Percentiles rank a stretch among this genome's conserved stretches.
Evolutionary conservation across 176 grass and related monocot species (phyloP).

Genomic region (Ensete ventricosum): DNA sequence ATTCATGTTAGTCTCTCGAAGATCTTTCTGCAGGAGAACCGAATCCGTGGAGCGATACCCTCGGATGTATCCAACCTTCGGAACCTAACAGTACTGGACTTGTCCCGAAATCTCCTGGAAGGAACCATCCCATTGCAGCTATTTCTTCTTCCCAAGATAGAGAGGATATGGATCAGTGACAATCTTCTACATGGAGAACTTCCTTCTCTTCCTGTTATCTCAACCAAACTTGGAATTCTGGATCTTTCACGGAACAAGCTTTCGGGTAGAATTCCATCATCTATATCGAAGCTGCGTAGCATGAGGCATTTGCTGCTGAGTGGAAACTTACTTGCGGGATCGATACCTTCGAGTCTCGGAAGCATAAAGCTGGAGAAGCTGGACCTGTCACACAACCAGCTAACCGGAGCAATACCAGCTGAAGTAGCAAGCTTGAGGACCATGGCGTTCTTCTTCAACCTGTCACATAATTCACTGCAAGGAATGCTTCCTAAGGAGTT

Average conservation of each 20-base stretch:
- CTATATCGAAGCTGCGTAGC: neutral
- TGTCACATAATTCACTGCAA: conserved; percentile 5
- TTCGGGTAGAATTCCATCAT: conserved; percentile 4
- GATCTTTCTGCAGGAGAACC: conserved; percentile 4
- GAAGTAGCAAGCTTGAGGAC: conserved; percentile 1
- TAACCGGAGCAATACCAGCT: neutral
- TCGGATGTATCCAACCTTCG: conserved; percentile 5
- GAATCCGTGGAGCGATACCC: neutral
- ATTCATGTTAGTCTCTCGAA: neutral
- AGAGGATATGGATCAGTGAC: neutral
- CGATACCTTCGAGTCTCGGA: neutral
- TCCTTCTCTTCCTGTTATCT: neutral
- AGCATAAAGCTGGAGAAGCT: neutral
- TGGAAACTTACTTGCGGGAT: neutral
- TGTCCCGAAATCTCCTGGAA: neutral
- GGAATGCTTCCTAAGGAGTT: neutral
- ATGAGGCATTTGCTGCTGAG: neutral
- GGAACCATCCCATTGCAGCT: conserved; percentile 2
- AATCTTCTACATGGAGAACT: conserved; percentile 6
- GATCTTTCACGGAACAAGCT: conserved; percentile 4
- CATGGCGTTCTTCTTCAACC: neutral
- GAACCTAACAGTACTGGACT: neutral
- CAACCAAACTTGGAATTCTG: conserved; percentile 5
- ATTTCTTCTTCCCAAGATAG: conserved; percentile 9
- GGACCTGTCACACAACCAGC: conserved; percentile 10